Base-by-base conservation (phyloP, 192 early-diverging fungal genomes). In the Lunasporangiospora selenospora region DNA sequence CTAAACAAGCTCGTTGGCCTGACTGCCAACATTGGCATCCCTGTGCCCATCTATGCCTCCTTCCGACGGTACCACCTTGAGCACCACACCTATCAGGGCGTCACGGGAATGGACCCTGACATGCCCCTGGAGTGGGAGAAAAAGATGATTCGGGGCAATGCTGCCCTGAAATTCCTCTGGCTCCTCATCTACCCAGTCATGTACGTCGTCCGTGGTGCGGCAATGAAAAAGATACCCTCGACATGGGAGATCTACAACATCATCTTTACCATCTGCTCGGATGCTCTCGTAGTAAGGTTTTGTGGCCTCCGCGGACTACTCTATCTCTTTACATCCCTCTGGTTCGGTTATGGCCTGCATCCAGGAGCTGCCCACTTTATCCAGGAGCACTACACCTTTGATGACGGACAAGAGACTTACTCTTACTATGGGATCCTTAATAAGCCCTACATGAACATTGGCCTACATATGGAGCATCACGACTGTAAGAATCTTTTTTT, bases 381-480 rank as follows among this genome's bases (percentile, higher is more conserved):
- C 65, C 93, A 94, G 79, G 96, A 98, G 82, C 96, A 98, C 79
- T 98, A 93, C 75, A 94, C 93, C 3, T 95, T 95, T 84, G 88
- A 88, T 41, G 88, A 94, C 59, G 95, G 93, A 10, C 90, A 94
- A 67, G 95, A 98, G 67, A 98, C 95, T 2, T 98, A 98, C 81
- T 94, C 92, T 59, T 98, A 98, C 89, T 98, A 98, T 58, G 95
- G 95, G 23, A 79, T 83, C 50, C 78, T 94, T 42, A 98, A 98
- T 84, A 73, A 77, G 42, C 82, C 92, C 37, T 92, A 90, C 75
- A 88, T 95, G 81, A 98, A 98, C 87, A 92, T 97, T 62, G 96
- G 96, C 37, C 95, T 93, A 77, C 96, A 98, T 81, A 97, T 94
- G 76, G 96, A 98, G 83, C 96, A 98, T 86, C 95, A 98, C 81